These are phyloP conservation scores for Bipolaris zeicola DNA, from an alignment of 2,329 filamentous ascomycete species.

Conservation along the genomic window DNA sequence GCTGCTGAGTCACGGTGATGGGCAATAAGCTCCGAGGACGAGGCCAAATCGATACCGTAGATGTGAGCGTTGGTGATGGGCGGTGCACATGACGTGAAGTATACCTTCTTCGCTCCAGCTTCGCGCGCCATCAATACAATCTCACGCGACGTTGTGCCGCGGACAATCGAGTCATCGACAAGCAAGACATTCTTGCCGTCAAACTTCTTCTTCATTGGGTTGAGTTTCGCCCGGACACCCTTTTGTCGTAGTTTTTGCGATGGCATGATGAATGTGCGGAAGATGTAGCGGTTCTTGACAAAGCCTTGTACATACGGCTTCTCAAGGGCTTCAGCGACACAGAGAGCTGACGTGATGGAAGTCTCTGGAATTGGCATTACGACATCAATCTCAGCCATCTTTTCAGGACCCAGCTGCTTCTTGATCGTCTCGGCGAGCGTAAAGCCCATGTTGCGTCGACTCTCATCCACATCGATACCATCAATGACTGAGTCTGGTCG, in stretches of 20 bases:
- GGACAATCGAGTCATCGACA: constrained; percentile 88
- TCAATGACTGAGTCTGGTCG: constrained; percentile 83
- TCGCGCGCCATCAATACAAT: constrained; percentile 86
- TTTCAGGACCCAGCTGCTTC: constrained; percentile 69
- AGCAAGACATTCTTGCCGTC: constrained; percentile 77
- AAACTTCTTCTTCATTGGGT: constrained; percentile 85
- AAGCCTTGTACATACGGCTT: constrained; percentile 83
- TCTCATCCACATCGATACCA: constrained; percentile 83
- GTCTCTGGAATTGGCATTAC: constrained; percentile 87
- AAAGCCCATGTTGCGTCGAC: constrained; percentile 83
- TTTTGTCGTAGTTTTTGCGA: constrained; percentile 81
- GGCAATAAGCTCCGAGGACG: constrained; percentile 72
- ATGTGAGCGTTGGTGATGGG: constrained; percentile 72
- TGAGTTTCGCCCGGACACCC: constrained; percentile 87
- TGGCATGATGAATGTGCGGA: constrained; percentile 86
- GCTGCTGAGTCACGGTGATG: constrained; percentile 66
- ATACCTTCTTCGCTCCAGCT: constrained; percentile 79
- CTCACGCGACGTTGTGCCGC: constrained; percentile 80
- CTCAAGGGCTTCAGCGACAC: constrained; percentile 73
- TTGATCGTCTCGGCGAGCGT: constrained; percentile 77
- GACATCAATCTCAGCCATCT: constrained; percentile 76
- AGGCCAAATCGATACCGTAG: constrained; percentile 70
- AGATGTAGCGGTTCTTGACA: constrained; percentile 88
- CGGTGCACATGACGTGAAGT: constrained; percentile 82
- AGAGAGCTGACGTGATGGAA: constrained; percentile 78